These are phyloP conservation scores for Yamadazyma takamatsuzukensis DNA, from an alignment of 805 yeast species.

Conservation along the genomic window DNA sequence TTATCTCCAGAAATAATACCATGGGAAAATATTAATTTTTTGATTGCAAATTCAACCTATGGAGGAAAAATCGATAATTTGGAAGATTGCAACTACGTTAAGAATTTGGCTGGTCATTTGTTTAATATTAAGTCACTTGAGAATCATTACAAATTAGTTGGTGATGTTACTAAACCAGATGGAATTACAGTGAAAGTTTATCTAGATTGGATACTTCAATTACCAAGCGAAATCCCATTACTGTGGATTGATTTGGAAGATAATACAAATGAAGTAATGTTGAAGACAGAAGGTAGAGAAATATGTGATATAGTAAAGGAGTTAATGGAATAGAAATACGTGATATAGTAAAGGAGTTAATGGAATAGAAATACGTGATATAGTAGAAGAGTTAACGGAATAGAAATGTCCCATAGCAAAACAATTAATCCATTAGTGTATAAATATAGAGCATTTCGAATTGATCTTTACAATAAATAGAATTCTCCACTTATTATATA, in stretches of 20 bases:
- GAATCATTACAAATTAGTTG: constrained; percentile 39
- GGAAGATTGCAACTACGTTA: constrained; percentile 38
- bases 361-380: constrained; percentile 10
- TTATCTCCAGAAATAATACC: constrained; percentile 35
- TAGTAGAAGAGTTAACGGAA: constrained; percentile 6
- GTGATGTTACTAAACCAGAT: constrained; percentile 44
- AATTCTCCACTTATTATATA: constrained; percentile 7
- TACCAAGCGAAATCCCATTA: constrained; percentile 54
- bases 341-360: constrained; percentile 7
- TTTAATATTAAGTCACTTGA: constrained; percentile 41
- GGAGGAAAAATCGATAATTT: constrained; percentile 58
- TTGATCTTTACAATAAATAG: too few relatives aligned
- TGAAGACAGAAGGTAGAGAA: constrained; percentile 16
- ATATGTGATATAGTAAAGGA: constrained; percentile 13
- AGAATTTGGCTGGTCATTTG: constrained; percentile 28
- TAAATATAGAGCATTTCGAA: too few relatives aligned
- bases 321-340: constrained; percentile 9
- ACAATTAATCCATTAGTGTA: not conserved
- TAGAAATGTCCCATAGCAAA: constrained; percentile 10
- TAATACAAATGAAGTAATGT: constrained; percentile 35
- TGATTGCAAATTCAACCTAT: constrained; percentile 55
- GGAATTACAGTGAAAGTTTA: constrained; percentile 32
- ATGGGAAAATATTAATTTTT: constrained; percentile 17
- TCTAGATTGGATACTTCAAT: constrained; percentile 44
- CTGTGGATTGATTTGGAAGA: constrained; percentile 51